Evolutionary conservation across 345 rosid species (phyloP).

Genomic region (Limnanthes douglasii): DNA sequence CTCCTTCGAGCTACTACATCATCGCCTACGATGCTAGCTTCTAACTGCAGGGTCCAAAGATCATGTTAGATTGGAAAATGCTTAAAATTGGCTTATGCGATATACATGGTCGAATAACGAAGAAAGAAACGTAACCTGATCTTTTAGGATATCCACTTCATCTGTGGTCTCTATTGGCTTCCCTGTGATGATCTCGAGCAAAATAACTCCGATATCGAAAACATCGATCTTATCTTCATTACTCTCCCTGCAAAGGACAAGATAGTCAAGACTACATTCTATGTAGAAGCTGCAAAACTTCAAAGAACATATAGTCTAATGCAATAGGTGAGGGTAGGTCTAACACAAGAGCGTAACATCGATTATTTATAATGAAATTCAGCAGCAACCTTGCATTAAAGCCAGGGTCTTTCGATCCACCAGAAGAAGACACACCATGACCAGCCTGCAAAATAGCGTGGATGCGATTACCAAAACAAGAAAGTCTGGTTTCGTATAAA

Average conservation of each 20-base stretch:
- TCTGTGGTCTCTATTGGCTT: slow-evolving; percentile 33
- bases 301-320: not conserved
- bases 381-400: slow-evolving; percentile 37
- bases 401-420: slow-evolving; percentile 23
- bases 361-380: too few species aligned
- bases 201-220: slow-evolving; percentile 67
- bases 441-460: slow-evolving; percentile 41
- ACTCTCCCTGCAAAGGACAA: slow-evolving; percentile 21
- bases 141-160: slow-evolving; percentile 38
- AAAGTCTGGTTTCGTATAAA: slow-evolving; percentile 5
- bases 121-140: slow-evolving; percentile 27
- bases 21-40: slow-evolving; percentile 29
- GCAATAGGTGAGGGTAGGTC: too few species aligned
- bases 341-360: too few species aligned
- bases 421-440: slow-evolving; percentile 25
- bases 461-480: not conserved
- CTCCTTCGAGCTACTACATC: slow-evolving; percentile 36
- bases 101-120: too few species aligned
- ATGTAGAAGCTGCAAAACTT: too few species aligned
- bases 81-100: too few species aligned
- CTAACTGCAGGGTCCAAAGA: slow-evolving; percentile 48
- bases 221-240: slow-evolving; percentile 48
- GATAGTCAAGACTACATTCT: slow-evolving; percentile 7
- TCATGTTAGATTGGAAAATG: too few species aligned
- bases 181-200: slow-evolving; percentile 75